A percentile compares a stretch with the other conserved stretches of the same genome.
phyloP scores from a whole-genome alignment of 1,139 yeast species.

The Candida albicans region DNA sequence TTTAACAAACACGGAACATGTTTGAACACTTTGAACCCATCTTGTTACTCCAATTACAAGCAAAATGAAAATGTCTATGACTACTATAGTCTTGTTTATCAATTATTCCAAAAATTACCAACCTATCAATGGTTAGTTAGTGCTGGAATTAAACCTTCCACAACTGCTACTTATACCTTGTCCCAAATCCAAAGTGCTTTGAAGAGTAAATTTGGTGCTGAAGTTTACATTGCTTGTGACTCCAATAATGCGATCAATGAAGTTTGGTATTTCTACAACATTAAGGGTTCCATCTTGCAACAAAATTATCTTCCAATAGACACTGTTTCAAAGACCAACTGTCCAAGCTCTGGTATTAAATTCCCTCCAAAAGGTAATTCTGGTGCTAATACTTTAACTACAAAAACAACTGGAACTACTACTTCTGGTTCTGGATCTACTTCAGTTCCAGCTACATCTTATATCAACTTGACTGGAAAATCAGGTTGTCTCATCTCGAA shows the following conservation, averaged over 20 bases:
- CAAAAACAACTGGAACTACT: conserved; percentile 2
- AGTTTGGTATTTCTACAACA: conserved; percentile 83
- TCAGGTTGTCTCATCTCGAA: conserved; percentile 78
- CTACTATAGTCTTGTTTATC: conserved; percentile 66
- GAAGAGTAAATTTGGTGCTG: conserved; percentile 52
- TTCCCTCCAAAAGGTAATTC: conserved; percentile 63
- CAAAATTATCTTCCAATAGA: conserved; percentile 69
- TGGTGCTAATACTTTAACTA: conserved; percentile 16
- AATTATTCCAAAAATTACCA: conserved; percentile 61
- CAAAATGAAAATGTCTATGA: conserved; percentile 67
- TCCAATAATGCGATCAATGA: conserved; percentile 67
- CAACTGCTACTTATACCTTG: conserved; percentile 58
- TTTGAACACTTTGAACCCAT: conserved; percentile 71
- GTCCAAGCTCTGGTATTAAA: conserved; percentile 70
- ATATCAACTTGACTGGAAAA: conserved; percentile 54
- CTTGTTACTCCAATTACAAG: conserved; percentile 49
- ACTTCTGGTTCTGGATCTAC: conserved; percentile 19
- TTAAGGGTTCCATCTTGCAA: conserved; percentile 68
- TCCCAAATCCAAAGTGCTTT: conserved; percentile 66
- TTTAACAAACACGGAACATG: conserved; percentile 95
- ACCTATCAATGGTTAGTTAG: conserved; percentile 64
- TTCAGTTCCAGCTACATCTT: conserved; percentile 32
- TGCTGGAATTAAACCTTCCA: conserved; percentile 70
- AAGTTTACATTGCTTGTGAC: conserved; percentile 68
- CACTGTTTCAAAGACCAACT: conserved; percentile 46